Evolutionary conservation across 1,284 basidiomycete genomes (phyloP).

Genomic region (Flammula alnicola): DNA sequence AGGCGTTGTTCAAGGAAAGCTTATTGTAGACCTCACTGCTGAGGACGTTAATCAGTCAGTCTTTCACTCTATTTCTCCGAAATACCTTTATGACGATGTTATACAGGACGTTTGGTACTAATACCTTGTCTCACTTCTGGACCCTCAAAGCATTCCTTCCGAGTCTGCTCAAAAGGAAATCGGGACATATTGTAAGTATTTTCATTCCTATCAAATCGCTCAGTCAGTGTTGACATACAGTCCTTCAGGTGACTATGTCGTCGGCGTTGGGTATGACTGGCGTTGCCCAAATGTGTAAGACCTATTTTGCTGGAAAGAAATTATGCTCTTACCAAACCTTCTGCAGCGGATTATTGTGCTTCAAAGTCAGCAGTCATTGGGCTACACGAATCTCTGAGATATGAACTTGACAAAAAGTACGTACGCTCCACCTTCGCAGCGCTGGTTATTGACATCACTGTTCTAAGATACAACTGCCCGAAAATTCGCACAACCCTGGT

Average conservation of each 20-base stretch:
- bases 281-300: constrained; percentile 80
- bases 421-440: not conserved
- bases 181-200: constrained; percentile 82
- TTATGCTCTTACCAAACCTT: constrained; percentile 13
- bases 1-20: constrained; percentile 91
- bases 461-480: constrained; percentile 69
- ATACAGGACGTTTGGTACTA: constrained; percentile 87
- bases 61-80: not conserved
- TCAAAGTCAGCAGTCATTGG: constrained; percentile 85
- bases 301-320: not conserved
- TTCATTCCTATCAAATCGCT: constrained; percentile 10
- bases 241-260: constrained; percentile 71
- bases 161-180: constrained; percentile 75
- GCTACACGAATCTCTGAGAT: constrained; percentile 80
- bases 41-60: constrained; percentile 82
- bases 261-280: constrained; percentile 82
- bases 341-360: constrained; percentile 82
- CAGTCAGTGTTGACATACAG: not conserved
- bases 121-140: constrained; percentile 90
- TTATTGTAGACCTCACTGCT: constrained; percentile 77
- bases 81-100: not conserved
- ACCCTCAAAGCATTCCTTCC: constrained; percentile 93
- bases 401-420: constrained; percentile 80
- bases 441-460: constrained; percentile 40
- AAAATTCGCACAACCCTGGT: constrained; percentile 82